Evolutionary conservation across 768 basidiomycete species (phyloP).

Genomic region (Daedaleopsis nitida): DNA sequence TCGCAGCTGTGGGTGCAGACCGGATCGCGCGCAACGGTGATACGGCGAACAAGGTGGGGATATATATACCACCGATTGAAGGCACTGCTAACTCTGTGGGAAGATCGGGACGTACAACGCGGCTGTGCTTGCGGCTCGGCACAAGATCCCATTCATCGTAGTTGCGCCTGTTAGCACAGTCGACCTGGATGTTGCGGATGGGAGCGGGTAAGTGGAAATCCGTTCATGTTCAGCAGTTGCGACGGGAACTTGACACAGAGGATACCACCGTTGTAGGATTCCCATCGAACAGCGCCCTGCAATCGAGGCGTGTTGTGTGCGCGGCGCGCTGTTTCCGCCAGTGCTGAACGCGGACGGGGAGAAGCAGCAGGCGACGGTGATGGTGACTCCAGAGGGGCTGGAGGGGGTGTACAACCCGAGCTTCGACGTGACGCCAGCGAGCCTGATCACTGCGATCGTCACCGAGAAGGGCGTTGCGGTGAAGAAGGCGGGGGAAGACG

Average conservation of each 20-base stretch:
- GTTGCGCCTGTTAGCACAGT: constrained; percentile 93
- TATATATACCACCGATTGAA: neutral
- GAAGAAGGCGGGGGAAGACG: constrained; percentile 54
- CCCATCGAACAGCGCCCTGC: constrained; percentile 92
- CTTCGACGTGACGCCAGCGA: constrained; percentile 95
- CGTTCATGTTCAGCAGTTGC: neutral
- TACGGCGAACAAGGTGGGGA: constrained; percentile 87
- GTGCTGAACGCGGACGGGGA: constrained; percentile 40
- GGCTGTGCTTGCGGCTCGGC: constrained; percentile 85
- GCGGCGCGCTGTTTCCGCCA: constrained; percentile 73
- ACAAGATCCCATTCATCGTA: constrained; percentile 89
- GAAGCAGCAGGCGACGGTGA: constrained; percentile 72
- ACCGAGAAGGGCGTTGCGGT: constrained; percentile 94
- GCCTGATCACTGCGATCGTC: constrained; percentile 91
- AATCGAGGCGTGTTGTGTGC: constrained; percentile 85
- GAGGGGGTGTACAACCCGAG: constrained; percentile 84
- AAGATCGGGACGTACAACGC: constrained; percentile 95
- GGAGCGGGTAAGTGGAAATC: constrained; percentile 47
- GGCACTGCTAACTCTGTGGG: neutral
- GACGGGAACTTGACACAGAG: constrained; percentile 11
- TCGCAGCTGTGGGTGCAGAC: constrained; percentile 81
- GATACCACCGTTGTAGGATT: constrained; percentile 60
- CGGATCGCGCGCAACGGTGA: constrained; percentile 92
- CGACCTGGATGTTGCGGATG: constrained; percentile 77
- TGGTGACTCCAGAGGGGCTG: constrained; percentile 72